These are phyloP conservation scores for Hordeum pubiflorum DNA, from an alignment of 202 grass and related monocot genomes.

Conservation along the genomic window DNA sequence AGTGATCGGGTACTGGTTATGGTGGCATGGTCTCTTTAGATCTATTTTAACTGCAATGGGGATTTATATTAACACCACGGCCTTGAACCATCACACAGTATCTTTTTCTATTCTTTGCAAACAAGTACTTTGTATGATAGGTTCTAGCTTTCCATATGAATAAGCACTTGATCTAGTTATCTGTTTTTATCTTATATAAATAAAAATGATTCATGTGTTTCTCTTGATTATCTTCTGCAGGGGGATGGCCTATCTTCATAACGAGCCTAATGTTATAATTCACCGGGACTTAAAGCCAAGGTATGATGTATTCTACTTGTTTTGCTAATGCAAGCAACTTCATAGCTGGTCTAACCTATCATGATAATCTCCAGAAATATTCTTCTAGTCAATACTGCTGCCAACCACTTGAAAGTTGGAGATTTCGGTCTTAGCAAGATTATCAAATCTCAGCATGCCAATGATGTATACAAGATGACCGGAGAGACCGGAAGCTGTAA, in stretches of 20 bases:
- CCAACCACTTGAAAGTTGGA: slow-evolving; percentile 96
- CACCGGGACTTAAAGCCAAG: slow-evolving; percentile 97
- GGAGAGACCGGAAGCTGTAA: slow-evolving; percentile 99
- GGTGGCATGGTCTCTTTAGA: neutral
- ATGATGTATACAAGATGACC: slow-evolving; percentile 96
- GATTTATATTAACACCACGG: neutral
- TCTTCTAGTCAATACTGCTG: slow-evolving; percentile 86
- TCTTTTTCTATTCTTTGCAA: neutral
- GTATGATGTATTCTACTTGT: slow-evolving; percentile 27
- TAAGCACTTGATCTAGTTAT: neutral
- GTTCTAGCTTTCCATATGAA: neutral
- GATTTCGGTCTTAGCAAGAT: slow-evolving; percentile 98
- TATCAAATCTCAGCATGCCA: slow-evolving; percentile 81
- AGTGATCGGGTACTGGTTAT: neutral
- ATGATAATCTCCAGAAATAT: slow-evolving; percentile 65
- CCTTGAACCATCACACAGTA: neutral
- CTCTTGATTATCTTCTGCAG: slow-evolving; percentile 31
- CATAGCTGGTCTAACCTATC: neutral
- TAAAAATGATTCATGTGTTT: slow-evolving; percentile 10
- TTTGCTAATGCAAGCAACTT: slow-evolving; percentile 9
- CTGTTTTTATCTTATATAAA: neutral
- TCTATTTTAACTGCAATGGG: neutral
- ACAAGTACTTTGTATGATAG: neutral
- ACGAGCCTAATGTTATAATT: slow-evolving; percentile 97
- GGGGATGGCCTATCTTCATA: slow-evolving; percentile 99